Percentiles rank a stretch among this genome's conserved stretches.
phyloP scores from a whole-genome alignment of 768 basidiomycete species.

The Paxillus involutus region DNA sequence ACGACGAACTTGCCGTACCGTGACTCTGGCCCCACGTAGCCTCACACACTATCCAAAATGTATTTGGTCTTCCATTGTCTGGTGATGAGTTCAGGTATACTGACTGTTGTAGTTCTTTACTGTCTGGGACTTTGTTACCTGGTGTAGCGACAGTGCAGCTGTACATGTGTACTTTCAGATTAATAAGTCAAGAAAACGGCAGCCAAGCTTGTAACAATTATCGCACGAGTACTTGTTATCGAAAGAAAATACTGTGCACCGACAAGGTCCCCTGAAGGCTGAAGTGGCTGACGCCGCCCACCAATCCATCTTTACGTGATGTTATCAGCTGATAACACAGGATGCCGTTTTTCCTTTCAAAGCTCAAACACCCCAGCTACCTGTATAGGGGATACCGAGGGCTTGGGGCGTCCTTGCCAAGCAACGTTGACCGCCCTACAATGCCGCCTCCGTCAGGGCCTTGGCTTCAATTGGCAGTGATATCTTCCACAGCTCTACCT shows the following conservation, averaged over 20 bases:
- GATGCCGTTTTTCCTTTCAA: neutral
- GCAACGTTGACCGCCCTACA: neutral
- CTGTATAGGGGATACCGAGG: neutral
- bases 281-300: neutral
- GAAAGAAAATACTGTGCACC: too few species aligned
- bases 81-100: conserved; percentile 2
- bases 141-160: neutral
- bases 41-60: conserved; percentile 4
- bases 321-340: neutral
- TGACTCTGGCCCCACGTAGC: conserved; percentile 11
- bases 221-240: too few species aligned
- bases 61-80: conserved; percentile 11
- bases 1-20: conserved; percentile 21
- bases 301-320: neutral
- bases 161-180: neutral
- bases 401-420: neutral
- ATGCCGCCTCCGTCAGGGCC: neutral
- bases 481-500: too few species aligned
- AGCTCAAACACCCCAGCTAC: neutral
- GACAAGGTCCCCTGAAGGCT: too few species aligned
- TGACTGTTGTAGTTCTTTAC: neutral
- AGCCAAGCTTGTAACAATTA: neutral
- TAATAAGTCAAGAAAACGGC: neutral
- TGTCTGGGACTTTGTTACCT: neutral
- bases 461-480: too few species aligned